These are phyloP conservation scores for Lineolata rhizophorae DNA, from an alignment of 495 filamentous ascomycete species.

Conservation along the genomic window DNA sequence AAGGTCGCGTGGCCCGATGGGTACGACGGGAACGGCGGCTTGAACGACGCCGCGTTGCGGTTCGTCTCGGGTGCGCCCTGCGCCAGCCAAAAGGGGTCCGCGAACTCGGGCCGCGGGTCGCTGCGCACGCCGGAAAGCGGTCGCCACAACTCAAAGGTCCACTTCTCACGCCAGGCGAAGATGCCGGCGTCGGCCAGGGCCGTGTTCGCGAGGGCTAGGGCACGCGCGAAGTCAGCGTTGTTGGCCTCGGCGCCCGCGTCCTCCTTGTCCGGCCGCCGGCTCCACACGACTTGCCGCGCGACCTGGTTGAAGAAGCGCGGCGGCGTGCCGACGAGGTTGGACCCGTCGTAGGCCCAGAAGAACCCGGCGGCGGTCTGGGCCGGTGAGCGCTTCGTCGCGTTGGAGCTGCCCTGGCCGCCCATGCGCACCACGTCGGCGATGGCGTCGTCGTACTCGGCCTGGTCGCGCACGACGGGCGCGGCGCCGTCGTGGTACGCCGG, in stretches of 20 bases:
- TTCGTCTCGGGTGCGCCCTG: constrained; percentile 18
- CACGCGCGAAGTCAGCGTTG: constrained; percentile 18
- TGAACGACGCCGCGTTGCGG: constrained; percentile 14
- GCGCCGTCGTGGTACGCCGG: constrained; percentile 2
- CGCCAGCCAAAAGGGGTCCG: constrained; percentile 17
- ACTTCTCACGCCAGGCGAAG: constrained; percentile 18
- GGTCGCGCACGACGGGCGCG: too few relatives aligned
- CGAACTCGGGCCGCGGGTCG: constrained; percentile 6
- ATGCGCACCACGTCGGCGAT: constrained; percentile 12
- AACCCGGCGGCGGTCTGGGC: constrained; percentile 11
- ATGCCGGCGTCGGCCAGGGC: constrained; percentile 18
- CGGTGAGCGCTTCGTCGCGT: constrained; percentile 13
- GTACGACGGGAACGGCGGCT: constrained; percentile 20
- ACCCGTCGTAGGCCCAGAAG: constrained; percentile 21
- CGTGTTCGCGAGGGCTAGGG: constrained; percentile 15
- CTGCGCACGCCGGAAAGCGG: constrained; percentile 17
- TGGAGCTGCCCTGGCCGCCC: constrained; percentile 10
- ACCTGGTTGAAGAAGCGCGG: neutral
- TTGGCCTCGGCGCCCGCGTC: too few relatives aligned
- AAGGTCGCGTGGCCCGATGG: constrained; percentile 21
- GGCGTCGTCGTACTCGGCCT: constrained; percentile 11
- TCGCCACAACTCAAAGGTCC: constrained; percentile 19
- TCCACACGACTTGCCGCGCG: neutral
- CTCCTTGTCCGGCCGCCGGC: neutral
- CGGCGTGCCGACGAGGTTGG: too few relatives aligned